These are phyloP conservation scores for Tricholomella constricta DNA, from an alignment of 768 basidiomycete species.

Conservation along the genomic window DNA sequence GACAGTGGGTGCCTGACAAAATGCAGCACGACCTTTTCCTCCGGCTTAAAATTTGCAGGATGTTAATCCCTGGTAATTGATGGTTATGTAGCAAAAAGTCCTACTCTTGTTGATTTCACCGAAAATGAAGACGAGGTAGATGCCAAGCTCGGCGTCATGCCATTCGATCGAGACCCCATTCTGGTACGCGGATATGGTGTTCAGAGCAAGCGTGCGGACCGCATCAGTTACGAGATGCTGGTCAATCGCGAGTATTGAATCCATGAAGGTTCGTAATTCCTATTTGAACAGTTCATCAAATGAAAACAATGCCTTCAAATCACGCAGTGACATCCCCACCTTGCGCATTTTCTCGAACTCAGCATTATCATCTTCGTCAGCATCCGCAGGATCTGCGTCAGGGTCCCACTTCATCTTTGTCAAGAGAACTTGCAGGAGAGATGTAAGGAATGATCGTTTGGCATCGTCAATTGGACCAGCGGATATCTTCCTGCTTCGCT, in stretches of 20 bases:
- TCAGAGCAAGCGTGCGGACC: constrained; percentile 70
- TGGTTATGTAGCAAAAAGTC: constrained; percentile 22
- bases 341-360: constrained; percentile 87
- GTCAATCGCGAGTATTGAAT: constrained; percentile 85
- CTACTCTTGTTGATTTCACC: constrained; percentile 91
- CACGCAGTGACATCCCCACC: constrained; percentile 39
- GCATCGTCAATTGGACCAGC: constrained; percentile 62
- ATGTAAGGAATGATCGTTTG: constrained; percentile 75
- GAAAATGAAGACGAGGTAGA: constrained; percentile 93
- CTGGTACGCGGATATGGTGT: constrained; percentile 72
- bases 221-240: constrained; percentile 81
- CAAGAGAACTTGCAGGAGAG: constrained; percentile 76
- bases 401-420: constrained; percentile 91
- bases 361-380: constrained; percentile 84
- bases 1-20: constrained; percentile 74
- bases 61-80: constrained; percentile 6
- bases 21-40: constrained; percentile 81
- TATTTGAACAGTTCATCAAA: constrained; percentile 29
- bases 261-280: constrained; percentile 86
- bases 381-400: constrained; percentile 75
- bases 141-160: constrained; percentile 91
- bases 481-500: constrained; percentile 65
- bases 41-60: constrained; percentile 44
- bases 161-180: constrained; percentile 71
- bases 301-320: constrained; percentile 3